Base-by-base conservation (phyloP, 2,329 filamentous ascomycete genomes). In the Ophiosphaerella korrae region DNA sequence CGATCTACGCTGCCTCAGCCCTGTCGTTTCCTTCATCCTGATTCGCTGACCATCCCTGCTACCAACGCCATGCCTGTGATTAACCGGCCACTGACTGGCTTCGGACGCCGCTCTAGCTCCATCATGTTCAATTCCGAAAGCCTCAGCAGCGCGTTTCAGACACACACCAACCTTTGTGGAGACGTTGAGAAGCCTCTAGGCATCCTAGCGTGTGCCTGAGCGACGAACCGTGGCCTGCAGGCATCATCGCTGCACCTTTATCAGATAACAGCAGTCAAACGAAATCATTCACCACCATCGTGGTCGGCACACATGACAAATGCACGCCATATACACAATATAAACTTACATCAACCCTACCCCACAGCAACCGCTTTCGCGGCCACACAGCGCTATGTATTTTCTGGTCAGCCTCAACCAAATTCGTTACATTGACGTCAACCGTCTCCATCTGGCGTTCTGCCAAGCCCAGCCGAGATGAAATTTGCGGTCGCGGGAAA, bases 1-100 rank as follows among this genome's bases (percentile, higher is more conserved):
- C 57, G 57, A 62, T 62, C 57, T 57, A 38, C 53, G 36, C 50
- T 54, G 50, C 48, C 34, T 52, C 53, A 58, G 57, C 54, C 57
- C 55, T 59, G 57, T 37, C 36, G 42, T 29, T 39, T 26, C 4
- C 14, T 21, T 24, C n/a, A 14, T 23, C 44, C 53, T 33, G 18
- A 61, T 59, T 58, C 44, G 55, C 39, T 26, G 35, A 32, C 24
- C 16, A 18, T 21, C 33, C 32, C 13, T 21, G 21, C 45, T 42
- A 23, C 34, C 33, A 48, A 58, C 50, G 50, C 59, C 45, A 58
- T 43, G 33, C 44, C 9, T 32, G 33, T 16, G 23, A 44, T 44
- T 21, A 13, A 42, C 26, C 31, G 18, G 14, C 41, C 16, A 33
- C 18, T 13, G 12, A 33, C 26, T 26, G 24, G 39, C 13, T 31